Evolutionary conservation across 1,284 basidiomycete genomes (phyloP), one percentile per base, ranked within the genome.

Genomic region (Leccinum angustisporum): DNA sequence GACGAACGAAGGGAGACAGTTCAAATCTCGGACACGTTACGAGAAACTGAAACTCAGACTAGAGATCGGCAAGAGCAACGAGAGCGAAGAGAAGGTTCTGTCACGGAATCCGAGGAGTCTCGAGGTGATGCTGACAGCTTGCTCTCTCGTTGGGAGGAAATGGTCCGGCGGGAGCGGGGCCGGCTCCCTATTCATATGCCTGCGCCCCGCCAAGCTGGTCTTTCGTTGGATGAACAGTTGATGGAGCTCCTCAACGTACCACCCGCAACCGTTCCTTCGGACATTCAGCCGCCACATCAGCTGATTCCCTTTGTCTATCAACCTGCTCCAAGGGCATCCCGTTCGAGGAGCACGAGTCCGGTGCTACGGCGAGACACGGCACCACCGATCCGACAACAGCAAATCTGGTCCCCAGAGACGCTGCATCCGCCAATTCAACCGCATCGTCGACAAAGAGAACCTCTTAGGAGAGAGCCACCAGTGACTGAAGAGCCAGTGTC

Each of bases 221-320:
- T 78, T 4, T 82, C 85, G 0, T 76, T 88, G 43, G 81, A 83
- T 11, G 81, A 87, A 59, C 81, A 84, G 60, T 70, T 90, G 8
- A 81, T 85, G 57, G 84, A 86, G n/a, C 78, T 89, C 18, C 66
- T 88, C 38, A 77, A 80, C 33, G 72, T 83, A 14, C 77, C 77
- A 10, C 73, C 78, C 11, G 74, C 75, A 33, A 68, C 79, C 0
- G 74, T 78, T 13, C 75, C 77, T 14, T 72, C 76, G 18, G 75
- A 75, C 7, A 77, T 83, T 11, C 80, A 83, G 58, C 75, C 75
- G 0, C 85, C 86, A 10, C 87, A 87, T 0, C 73, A 77, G 1
- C 68, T 88, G 6, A 77, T 82, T 3, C 82, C 82, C 0, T 81
- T 90, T 58, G 73, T 76, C 3, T 87, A 85, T 66, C 80, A 81